These are phyloP conservation scores for Penicillium sp. DNA, from an alignment of 2,329 filamentous ascomycete genomes.

Conservation along the genomic window DNA sequence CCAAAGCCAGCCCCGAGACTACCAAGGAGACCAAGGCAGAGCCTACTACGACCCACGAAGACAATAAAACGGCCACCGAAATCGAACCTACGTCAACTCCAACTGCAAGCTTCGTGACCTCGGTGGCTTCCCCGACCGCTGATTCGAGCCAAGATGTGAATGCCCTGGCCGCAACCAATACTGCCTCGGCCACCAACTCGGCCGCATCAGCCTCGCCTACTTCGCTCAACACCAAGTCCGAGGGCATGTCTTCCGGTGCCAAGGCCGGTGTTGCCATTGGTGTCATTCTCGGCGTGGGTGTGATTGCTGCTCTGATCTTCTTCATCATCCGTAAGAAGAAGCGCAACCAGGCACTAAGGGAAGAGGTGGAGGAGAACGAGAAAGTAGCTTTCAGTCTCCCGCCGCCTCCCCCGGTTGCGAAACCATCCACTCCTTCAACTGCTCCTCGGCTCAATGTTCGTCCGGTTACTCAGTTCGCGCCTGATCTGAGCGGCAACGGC, in stretches of 20 bases:
- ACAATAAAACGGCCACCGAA: background rate
- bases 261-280: conserved; percentile 87
- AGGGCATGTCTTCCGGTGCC: conserved; percentile 45
- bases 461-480: conserved; percentile 79
- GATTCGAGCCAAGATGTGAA: conserved; percentile 14
- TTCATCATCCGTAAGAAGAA: conserved; percentile 74
- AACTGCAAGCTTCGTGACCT: conserved; percentile 19
- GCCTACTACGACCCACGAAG: conserved; percentile 8
- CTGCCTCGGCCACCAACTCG: conserved; percentile 20
- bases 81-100: conserved; percentile 7
- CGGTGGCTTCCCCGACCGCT: conserved; percentile 20
- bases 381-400: conserved; percentile 49
- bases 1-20: conserved; percentile 8
- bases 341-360: conserved; percentile 47
- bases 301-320: conserved; percentile 66
- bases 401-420: conserved; percentile 34
- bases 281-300: conserved; percentile 66
- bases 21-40: conserved; percentile 14
- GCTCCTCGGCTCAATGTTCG: conserved; percentile 83
- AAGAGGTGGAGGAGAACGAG: conserved; percentile 58
- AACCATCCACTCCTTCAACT: conserved; percentile 43
- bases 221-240: conserved; percentile 24
- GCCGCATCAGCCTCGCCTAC: conserved; percentile 27
- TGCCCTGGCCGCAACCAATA: conserved; percentile 15
- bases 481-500: conserved; percentile 53